phyloP scores from a whole-genome alignment of 2,329 filamentous ascomycete genomes.

The Ceratocystis alfenasii region DNA sequence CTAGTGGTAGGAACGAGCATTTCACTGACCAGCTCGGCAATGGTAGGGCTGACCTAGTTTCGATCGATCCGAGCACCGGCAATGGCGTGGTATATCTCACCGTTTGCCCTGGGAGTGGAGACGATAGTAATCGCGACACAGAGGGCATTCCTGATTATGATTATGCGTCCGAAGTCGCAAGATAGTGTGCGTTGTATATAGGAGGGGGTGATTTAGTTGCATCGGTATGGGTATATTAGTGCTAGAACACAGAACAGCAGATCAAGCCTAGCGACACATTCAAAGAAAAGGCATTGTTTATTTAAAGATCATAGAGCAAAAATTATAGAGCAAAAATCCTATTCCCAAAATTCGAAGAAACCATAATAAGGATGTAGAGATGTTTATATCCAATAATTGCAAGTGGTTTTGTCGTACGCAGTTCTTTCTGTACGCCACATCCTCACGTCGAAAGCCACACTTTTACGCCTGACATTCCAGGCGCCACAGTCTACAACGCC shows the following conservation, averaged over 20 bases:
- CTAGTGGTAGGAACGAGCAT: conserved; percentile 23
- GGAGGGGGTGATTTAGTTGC: background rate
- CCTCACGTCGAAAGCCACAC: background rate
- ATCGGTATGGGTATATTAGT: background rate
- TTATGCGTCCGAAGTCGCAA: conserved; percentile 12
- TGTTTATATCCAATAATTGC: too few species aligned
- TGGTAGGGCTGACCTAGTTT: conserved; percentile 25
- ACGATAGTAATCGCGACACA: conserved; percentile 11
- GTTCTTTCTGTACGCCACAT: background rate
- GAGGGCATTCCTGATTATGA: conserved; percentile 14
- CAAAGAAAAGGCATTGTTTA: background rate
- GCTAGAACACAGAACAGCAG: conserved; percentile 10
- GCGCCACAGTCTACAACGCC: conserved; percentile 10
- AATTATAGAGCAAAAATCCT: background rate
- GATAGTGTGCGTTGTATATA: background rate
- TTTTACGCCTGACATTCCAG: conserved; percentile 17
- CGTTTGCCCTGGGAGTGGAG: conserved; percentile 7
- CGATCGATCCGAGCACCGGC: conserved; percentile 21
- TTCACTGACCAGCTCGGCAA: conserved; percentile 27
- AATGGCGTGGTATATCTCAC: conserved; percentile 10
- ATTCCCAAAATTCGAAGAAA: background rate
- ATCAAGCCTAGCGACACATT: background rate
- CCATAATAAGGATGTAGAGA: too few species aligned
- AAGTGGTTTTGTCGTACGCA: too few species aligned
- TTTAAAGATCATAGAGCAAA: background rate